A percentile compares a stretch with the other conserved stretches of the same genome.
Conservation (phyloP, 495 filamentous ascomycete genomes). For the Pyrenula massariospora region DNA sequence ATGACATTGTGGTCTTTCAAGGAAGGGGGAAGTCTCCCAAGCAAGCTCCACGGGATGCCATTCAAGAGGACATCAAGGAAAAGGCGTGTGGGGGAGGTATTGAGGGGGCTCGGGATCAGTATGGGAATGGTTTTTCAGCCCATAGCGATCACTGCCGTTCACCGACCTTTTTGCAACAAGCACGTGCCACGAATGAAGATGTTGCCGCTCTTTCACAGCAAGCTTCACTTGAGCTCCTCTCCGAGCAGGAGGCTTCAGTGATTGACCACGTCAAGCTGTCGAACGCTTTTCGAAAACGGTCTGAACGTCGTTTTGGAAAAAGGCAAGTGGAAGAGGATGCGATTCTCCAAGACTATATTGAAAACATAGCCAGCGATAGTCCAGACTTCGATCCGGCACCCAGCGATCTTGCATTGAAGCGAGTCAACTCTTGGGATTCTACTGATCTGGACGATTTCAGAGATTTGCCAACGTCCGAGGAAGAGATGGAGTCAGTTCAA, state of each 20-base stretch:
- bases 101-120: no score
- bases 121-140: no score
- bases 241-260: no score
- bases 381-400: neutral
- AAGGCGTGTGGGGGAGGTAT: no score
- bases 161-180: no score
- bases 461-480: constrained; percentile 30
- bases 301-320: neutral
- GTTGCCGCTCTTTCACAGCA: no score
- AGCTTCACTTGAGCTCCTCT: no score
- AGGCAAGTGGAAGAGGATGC: constrained; percentile 33
- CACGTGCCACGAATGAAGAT: no score
- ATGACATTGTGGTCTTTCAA: neutral
- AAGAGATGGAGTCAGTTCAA: constrained; percentile 14
- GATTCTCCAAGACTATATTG: constrained; percentile 20
- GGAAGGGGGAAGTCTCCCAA: neutral
- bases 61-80: no score
- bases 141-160: no score
- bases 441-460: constrained; percentile 29
- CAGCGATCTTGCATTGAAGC: neutral
- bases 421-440: constrained; percentile 5
- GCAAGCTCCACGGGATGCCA: no score
- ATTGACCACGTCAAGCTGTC: no score
- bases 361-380: constrained; percentile 1
- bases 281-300: neutral